These are phyloP conservation scores for Fusarium graminum DNA, from an alignment of 2,329 filamentous ascomycete species.

Conservation along the genomic window DNA sequence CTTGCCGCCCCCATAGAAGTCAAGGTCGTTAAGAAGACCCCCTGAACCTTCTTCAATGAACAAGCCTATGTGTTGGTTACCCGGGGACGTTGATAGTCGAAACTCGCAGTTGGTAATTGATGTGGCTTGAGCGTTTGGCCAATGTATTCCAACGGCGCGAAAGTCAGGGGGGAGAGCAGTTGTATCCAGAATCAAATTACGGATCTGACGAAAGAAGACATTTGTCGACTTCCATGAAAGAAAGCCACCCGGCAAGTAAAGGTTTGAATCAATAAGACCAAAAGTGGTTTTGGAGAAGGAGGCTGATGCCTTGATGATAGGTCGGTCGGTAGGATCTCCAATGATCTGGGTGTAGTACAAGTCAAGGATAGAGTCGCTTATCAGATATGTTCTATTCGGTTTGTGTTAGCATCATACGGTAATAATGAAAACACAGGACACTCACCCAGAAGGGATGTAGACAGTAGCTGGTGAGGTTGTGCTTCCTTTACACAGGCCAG, in stretches of 20 bases:
- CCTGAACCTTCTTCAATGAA: slow-evolving; percentile 75
- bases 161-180: slow-evolving; percentile 62
- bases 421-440: slow-evolving; percentile 31
- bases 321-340: slow-evolving; percentile 72
- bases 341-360: slow-evolving; percentile 86
- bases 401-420: slow-evolving; percentile 11
- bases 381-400: slow-evolving; percentile 70
- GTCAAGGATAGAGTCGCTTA: slow-evolving; percentile 77
- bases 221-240: slow-evolving; percentile 68
- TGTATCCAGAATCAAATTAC: slow-evolving; percentile 69
- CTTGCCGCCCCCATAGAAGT: slow-evolving; percentile 76
- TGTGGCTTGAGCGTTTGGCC: slow-evolving; percentile 75
- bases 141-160: slow-evolving; percentile 70
- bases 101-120: slow-evolving; percentile 71
- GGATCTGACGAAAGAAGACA: slow-evolving; percentile 69
- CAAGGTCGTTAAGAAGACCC: slow-evolving; percentile 76
- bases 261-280: slow-evolving; percentile 63
- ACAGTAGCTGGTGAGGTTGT: slow-evolving; percentile 56
- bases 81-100: slow-evolving; percentile 60
- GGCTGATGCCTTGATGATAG: slow-evolving; percentile 67
- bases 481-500: slow-evolving; percentile 48
- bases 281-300: slow-evolving; percentile 60
- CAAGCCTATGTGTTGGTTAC: slow-evolving; percentile 68
- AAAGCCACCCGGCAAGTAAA: slow-evolving; percentile 56
- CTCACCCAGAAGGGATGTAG: slow-evolving; percentile 56